Percentiles rank a stretch among this genome's conserved stretches.
Conservation (phyloP, 208 protist species). For the Leishmania turanica region DNA sequence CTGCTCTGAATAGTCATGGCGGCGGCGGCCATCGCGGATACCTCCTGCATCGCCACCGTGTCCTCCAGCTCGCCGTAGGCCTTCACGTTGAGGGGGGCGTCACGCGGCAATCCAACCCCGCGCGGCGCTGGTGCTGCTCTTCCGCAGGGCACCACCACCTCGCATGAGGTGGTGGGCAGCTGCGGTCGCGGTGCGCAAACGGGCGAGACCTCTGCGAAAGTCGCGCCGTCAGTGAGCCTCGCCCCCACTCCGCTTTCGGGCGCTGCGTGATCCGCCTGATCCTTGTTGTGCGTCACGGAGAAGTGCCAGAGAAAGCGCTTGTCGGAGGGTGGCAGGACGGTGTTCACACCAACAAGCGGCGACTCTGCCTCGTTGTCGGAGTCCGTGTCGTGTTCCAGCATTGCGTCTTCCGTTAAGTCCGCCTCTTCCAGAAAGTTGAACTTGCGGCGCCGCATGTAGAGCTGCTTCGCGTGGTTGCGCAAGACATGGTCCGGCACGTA, state of each 20-base stretch:
- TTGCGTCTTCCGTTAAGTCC: slow-evolving; percentile 20
- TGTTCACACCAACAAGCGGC: slow-evolving; percentile 11
- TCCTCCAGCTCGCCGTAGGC: slow-evolving; percentile 12
- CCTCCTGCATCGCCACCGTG: slow-evolving; percentile 3
- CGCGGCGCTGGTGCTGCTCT: slow-evolving; percentile 1
- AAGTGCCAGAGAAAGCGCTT: slow-evolving; percentile 28
- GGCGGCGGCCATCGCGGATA: background rate
- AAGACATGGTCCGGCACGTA: slow-evolving; percentile 87
- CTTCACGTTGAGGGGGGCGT: background rate
- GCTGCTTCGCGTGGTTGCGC: slow-evolving; percentile 56
- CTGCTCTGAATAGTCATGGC: background rate
- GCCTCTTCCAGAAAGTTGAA: slow-evolving; percentile 34
- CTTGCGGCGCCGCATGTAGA: slow-evolving; percentile 35
- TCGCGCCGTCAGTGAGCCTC: background rate
- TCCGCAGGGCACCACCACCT: background rate
- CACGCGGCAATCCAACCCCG: background rate
- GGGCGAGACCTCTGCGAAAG: background rate
- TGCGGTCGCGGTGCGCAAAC: background rate
- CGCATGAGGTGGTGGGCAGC: background rate
- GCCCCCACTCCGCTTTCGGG: background rate
- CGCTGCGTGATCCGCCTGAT: background rate
- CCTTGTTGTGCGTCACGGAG: background rate
- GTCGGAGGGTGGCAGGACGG: slow-evolving; percentile 5
- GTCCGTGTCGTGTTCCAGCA: slow-evolving; percentile 18
- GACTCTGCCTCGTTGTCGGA: slow-evolving; percentile 33